phyloP scores from a whole-genome alignment of 352 stramenopile genomes.

The Phytophthora tubulina region DNA sequence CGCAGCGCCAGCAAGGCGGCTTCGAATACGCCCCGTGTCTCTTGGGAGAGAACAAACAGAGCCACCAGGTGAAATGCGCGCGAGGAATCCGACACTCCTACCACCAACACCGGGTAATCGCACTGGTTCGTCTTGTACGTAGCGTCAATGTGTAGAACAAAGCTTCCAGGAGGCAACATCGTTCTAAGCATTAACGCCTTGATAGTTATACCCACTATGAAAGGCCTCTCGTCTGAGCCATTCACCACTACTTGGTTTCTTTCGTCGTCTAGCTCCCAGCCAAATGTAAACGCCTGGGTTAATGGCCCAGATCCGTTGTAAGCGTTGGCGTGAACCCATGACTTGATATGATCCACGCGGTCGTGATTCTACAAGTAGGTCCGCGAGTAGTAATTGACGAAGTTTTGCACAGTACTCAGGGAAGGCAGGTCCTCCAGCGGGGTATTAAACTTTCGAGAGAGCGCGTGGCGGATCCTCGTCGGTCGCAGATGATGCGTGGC shows the following conservation, averaged over 20 bases:
- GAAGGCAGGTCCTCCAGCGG: not conserved
- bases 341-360: not conserved
- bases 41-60: constrained; percentile 14
- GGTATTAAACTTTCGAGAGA: constrained; percentile 1
- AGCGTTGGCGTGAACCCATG: not conserved
- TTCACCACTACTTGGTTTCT: constrained; percentile 1
- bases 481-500: not conserved
- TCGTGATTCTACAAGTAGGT: constrained; percentile 14
- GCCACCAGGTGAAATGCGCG: constrained; percentile 4
- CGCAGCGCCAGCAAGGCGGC: not conserved
- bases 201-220: not conserved
- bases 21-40: not conserved
- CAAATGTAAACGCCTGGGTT: constrained; percentile 4
- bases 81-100: not conserved
- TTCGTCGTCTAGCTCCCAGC: not conserved
- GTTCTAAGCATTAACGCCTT: constrained; percentile 2
- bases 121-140: constrained; percentile 15
- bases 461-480: constrained; percentile 1
- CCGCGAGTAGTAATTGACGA: constrained; percentile 8
- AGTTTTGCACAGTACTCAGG: constrained; percentile 2
- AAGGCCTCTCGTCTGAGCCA: constrained; percentile 1
- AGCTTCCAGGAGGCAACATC: not conserved
- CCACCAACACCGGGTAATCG: constrained; percentile 12
- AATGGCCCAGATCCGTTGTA: not conserved
- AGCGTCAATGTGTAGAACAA: not conserved